Evolutionary conservation across 23 red algal genomes (phyloP).

Genomic region (Agarophyton chilense): DNA sequence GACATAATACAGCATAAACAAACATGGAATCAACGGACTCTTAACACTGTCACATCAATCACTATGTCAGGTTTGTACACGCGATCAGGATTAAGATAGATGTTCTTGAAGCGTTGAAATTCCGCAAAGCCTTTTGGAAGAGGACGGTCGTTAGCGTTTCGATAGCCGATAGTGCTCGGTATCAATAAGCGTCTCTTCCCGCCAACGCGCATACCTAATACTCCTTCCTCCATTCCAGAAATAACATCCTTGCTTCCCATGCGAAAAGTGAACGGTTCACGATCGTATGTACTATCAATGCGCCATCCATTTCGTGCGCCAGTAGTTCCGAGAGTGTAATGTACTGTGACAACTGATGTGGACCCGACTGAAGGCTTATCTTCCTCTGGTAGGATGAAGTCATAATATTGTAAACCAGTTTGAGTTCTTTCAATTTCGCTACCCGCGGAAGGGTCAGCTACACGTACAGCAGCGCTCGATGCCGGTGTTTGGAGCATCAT

Average conservation of each 20-base stretch:
- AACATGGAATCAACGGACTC: constrained; percentile 19
- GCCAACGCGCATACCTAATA: constrained; percentile 72
- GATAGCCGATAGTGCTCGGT: constrained; percentile 65
- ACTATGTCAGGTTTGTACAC: constrained; percentile 61
- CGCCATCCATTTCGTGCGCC: constrained; percentile 73
- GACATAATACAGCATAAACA: neutral
- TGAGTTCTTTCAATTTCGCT: neutral
- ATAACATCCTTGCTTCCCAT: constrained; percentile 70
- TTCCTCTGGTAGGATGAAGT: constrained; percentile 41
- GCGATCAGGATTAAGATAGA: constrained; percentile 66
- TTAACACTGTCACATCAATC: constrained; percentile 64
- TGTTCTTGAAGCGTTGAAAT: constrained; percentile 78
- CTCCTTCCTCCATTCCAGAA: constrained; percentile 72
- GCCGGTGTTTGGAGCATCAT: neutral
- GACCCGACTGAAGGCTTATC: neutral
- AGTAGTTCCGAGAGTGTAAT: constrained; percentile 67
- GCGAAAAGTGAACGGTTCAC: constrained; percentile 51
- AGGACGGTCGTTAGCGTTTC: constrained; percentile 30
- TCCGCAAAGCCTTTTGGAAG: constrained; percentile 67
- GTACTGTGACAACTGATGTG: constrained; percentile 27
- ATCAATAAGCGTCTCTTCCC: constrained; percentile 76
- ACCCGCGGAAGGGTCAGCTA: constrained; percentile 45
- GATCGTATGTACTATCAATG: constrained; percentile 64
- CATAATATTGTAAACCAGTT: constrained; percentile 53
- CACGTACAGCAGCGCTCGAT: constrained; percentile 8